A percentile compares a stretch with the other conserved stretches of the same genome.
phyloP scores from a whole-genome alignment of 1,284 basidiomycete genomes.

The Tremellales sp. region DNA sequence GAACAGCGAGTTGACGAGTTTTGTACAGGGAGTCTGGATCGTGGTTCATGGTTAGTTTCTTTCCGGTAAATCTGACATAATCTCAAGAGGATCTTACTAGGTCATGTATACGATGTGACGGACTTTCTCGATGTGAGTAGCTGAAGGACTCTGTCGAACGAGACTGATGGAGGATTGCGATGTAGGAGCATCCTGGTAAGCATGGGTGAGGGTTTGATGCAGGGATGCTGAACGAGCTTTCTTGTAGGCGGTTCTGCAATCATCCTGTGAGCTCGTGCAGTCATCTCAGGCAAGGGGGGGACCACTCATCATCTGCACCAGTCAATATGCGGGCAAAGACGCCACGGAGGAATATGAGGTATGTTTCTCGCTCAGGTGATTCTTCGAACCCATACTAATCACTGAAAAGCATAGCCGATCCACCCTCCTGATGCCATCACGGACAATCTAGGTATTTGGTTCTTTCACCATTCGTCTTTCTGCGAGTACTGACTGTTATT shows the following conservation, averaged over 20 bases:
- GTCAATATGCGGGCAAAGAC: constrained; percentile 70
- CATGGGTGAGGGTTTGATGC: too few species aligned
- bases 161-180: constrained; percentile 5
- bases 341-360: constrained; percentile 73
- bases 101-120: constrained; percentile 70
- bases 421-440: constrained; percentile 84
- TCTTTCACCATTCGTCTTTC: background rate
- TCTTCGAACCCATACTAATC: background rate
- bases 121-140: constrained; percentile 63
- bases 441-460: constrained; percentile 62
- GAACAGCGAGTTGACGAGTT: background rate
- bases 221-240: background rate
- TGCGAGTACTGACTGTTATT: background rate
- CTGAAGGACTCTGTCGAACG: constrained; percentile 2
- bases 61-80: constrained; percentile 3
- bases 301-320: constrained; percentile 1
- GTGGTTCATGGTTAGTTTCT: constrained; percentile 68
- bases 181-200: constrained; percentile 63
- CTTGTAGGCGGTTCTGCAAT: constrained; percentile 58
- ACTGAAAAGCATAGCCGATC: constrained; percentile 55
- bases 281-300: too few species aligned
- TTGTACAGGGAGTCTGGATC: constrained; percentile 71
- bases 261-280: constrained; percentile 48
- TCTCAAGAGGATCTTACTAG: constrained; percentile 37
- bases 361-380: background rate